These are phyloP conservation scores for Lachnellula arida DNA, from an alignment of 2,329 filamentous ascomycete species.

Conservation along the genomic window DNA sequence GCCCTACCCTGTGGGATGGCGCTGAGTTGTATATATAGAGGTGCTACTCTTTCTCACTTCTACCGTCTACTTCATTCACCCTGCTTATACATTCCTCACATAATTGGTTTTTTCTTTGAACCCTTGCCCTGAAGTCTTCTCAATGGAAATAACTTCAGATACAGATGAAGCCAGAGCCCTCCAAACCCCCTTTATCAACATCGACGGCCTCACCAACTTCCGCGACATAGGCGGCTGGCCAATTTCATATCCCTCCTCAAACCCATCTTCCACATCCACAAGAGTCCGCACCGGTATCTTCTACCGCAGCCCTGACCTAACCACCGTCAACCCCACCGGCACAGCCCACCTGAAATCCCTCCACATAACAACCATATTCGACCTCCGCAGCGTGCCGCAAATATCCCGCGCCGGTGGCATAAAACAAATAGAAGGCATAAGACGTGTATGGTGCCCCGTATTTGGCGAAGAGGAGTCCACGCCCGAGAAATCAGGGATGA, in stretches of 20 bases:
- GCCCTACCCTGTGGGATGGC: too few relatives aligned
- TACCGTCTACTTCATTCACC: too few relatives aligned
- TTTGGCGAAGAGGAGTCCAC: constrained; percentile 57
- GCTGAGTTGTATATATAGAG: too few relatives aligned
- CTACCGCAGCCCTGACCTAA: constrained; percentile 67
- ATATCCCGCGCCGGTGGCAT: constrained; percentile 43
- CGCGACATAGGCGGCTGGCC: constrained; percentile 59
- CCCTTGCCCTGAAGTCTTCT: too few relatives aligned
- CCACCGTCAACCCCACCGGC: constrained; percentile 48
- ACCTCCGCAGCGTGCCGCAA: constrained; percentile 60
- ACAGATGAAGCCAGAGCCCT: not conserved
- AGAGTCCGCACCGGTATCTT: constrained; percentile 49
- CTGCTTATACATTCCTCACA: too few relatives aligned
- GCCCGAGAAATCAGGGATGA: constrained; percentile 56
- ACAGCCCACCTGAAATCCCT: constrained; percentile 46
- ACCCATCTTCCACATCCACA: constrained; percentile 12
- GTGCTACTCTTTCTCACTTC: too few relatives aligned
- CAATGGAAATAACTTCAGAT: not conserved
- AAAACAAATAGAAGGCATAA: constrained; percentile 44
- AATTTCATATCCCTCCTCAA: constrained; percentile 29
- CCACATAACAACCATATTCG: constrained; percentile 59
- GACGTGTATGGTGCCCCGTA: constrained; percentile 57
- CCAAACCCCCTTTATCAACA: constrained; percentile 41
- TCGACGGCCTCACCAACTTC: constrained; percentile 60
- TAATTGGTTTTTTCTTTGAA: not conserved